Evolutionary conservation across 495 filamentous ascomycete genomes (phyloP).

Genomic region (Penicillium odoratum): DNA sequence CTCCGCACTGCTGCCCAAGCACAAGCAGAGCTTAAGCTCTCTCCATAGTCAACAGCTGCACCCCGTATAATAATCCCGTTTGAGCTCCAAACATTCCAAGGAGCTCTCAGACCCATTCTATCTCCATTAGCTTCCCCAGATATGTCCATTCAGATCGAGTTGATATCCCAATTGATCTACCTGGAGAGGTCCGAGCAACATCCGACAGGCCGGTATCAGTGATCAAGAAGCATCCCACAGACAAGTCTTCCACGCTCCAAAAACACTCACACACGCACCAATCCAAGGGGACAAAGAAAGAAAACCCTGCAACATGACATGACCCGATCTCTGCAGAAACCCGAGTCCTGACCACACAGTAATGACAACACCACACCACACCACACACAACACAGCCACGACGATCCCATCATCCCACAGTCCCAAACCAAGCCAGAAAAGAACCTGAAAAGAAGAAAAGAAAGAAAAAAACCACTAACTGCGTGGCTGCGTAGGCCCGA

Average conservation of each 20-base stretch:
- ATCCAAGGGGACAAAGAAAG: not conserved
- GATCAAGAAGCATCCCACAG: not conserved
- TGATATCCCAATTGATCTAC: not conserved
- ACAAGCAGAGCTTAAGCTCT: not conserved
- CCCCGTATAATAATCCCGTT: not conserved
- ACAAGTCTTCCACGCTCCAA: not conserved
- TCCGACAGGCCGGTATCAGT: not conserved
- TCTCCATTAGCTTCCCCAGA: not conserved
- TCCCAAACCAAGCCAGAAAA: not conserved
- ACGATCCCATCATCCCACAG: conserved; percentile 2
- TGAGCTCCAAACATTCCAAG: not conserved
- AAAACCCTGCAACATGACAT: not conserved
- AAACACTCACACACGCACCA: not conserved
- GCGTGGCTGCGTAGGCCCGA: not conserved
- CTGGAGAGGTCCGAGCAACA: not conserved
- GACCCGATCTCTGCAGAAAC: not conserved
- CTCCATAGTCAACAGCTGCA: not conserved
- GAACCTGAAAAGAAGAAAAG: not conserved
- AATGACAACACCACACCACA: not conserved
- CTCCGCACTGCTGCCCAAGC: not conserved
- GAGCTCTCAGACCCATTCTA: not conserved
- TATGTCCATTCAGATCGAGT: not conserved
- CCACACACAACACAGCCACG: conserved; percentile 3
- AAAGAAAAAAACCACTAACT: not conserved
- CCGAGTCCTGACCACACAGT: not conserved